These are phyloP conservation scores for Vitis hybrid DNA, from an alignment of 177 flowering plant genomes.

Conservation along the genomic window DNA sequence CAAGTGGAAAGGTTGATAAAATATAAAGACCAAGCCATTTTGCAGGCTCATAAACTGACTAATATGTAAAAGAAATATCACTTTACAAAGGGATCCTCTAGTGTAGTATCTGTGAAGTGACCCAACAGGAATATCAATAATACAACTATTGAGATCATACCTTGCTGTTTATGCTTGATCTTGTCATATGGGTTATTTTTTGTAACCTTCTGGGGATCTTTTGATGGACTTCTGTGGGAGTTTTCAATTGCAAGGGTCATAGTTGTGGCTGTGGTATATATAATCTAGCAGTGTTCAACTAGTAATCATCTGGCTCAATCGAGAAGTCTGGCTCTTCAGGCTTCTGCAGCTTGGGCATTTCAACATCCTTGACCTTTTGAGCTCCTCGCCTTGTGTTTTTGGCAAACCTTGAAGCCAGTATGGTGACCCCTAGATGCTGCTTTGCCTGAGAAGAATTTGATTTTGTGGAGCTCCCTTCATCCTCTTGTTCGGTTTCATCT, in stretches of 20 bases:
- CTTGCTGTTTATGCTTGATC: neutral
- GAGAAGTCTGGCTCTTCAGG: slow-evolving; percentile 56
- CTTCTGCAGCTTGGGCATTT: slow-evolving; percentile 36
- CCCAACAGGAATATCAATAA: no score
- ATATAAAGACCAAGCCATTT: no score
- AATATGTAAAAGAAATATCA: no score
- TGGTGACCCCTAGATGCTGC: slow-evolving; percentile 30
- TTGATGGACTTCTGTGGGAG: neutral
- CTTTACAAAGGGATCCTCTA: no score
- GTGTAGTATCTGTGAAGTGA: no score
- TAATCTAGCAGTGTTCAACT: neutral
- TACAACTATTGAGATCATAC: neutral
- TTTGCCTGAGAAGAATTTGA: slow-evolving; percentile 20
- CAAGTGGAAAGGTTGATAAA: no score
- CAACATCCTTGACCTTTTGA: slow-evolving; percentile 31
- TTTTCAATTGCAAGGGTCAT: neutral
- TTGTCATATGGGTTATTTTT: neutral
- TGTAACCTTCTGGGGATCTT: neutral
- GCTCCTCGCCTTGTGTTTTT: slow-evolving; percentile 40
- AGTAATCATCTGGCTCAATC: slow-evolving; percentile 30
- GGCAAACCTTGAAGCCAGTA: slow-evolving; percentile 46
- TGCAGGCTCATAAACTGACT: no score
- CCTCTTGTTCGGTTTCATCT: slow-evolving; percentile 7
- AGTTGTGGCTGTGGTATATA: neutral
- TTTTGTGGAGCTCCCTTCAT: neutral